These are phyloP conservation scores for Spathaspora sp. DNA, from an alignment of 1,139 yeast genomes.

Conservation along the genomic window DNA sequence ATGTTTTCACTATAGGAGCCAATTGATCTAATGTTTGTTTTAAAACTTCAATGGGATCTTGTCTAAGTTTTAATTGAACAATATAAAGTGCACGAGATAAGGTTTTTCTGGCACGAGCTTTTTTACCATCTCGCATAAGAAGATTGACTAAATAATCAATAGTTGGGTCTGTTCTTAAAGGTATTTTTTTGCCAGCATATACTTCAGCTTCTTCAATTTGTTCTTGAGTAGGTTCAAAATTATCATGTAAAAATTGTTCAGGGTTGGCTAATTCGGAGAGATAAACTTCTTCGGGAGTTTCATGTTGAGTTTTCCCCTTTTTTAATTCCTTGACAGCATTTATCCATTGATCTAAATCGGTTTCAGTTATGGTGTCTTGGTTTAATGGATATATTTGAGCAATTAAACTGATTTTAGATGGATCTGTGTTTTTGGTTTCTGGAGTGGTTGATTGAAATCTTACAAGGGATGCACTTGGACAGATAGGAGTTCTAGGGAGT, in stretches of 20 bases:
- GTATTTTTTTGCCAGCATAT: slow-evolving; percentile 55
- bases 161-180: slow-evolving; percentile 64
- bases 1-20: slow-evolving; percentile 83
- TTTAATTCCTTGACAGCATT: slow-evolving; percentile 58
- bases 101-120: slow-evolving; percentile 73
- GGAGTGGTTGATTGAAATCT: slow-evolving; percentile 9
- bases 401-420: slow-evolving; percentile 21
- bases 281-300: slow-evolving; percentile 46
- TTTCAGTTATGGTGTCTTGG: slow-evolving; percentile 44
- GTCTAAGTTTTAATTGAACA: slow-evolving; percentile 67
- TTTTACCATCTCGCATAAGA: slow-evolving; percentile 92
- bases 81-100: slow-evolving; percentile 79
- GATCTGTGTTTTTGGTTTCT: not conserved
- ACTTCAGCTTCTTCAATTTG: slow-evolving; percentile 57
- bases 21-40: slow-evolving; percentile 74
- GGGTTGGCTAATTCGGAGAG: slow-evolving; percentile 37
- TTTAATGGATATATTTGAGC: slow-evolving; percentile 42
- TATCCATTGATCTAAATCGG: slow-evolving; percentile 68
- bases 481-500: slow-evolving; percentile 6
- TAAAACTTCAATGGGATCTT: slow-evolving; percentile 75
- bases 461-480: not conserved
- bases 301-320: slow-evolving; percentile 31
- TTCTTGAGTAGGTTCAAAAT: slow-evolving; percentile 55
- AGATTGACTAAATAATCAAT: slow-evolving; percentile 78
- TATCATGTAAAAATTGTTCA: slow-evolving; percentile 35